Evolutionary conservation across 2,329 filamentous ascomycete species (phyloP).

Genomic region (Pseudofabraea citricarpa): DNA sequence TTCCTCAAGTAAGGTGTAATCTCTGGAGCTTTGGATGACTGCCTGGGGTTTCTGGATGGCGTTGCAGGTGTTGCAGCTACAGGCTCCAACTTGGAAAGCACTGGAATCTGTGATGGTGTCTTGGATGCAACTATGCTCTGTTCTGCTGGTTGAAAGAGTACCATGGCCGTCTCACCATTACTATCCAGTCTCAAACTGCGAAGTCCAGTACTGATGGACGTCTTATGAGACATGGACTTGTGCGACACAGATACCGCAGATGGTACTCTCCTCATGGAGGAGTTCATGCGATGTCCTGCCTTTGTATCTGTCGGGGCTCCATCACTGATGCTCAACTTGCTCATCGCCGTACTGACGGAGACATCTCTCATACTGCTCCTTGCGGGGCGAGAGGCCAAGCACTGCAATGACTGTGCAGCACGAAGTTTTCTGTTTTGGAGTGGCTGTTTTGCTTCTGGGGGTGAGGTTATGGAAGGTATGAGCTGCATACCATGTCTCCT

Average conservation of each 20-base stretch:
- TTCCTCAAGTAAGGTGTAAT: conserved; percentile 59
- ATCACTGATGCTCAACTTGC: conserved; percentile 25
- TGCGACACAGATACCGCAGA: conserved; percentile 9
- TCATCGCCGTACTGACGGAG: conserved; percentile 33
- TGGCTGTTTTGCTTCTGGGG: conserved; percentile 13
- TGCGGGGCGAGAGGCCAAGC: conserved; percentile 14
- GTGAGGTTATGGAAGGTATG: conserved; percentile 28
- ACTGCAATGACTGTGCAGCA: conserved; percentile 25
- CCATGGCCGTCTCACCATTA: conserved; percentile 17
- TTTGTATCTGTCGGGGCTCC: conserved; percentile 15
- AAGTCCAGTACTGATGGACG: conserved; percentile 15
- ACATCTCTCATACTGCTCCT: conserved; percentile 24
- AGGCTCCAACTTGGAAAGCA: conserved; percentile 22
- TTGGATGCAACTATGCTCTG: conserved; percentile 22
- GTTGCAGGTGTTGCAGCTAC: conserved; percentile 20
- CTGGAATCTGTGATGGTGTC: conserved; percentile 29
- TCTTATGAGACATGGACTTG: conserved; percentile 15
- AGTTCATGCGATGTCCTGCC: conserved; percentile 12
- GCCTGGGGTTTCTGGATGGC: conserved; percentile 38
- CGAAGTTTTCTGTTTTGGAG: conserved; percentile 21
- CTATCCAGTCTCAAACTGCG: conserved; percentile 17
- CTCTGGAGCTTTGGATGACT: conserved; percentile 30
- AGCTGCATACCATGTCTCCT: conserved; percentile 48
- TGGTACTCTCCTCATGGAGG: conserved; percentile 8
- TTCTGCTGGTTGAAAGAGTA: conserved; percentile 19